Percentiles rank a stretch among this genome's conserved stretches.
These are phyloP conservation scores for Ganoderma lucidum DNA, from an alignment of 1,284 basidiomycete species.

Conservation along the genomic window DNA sequence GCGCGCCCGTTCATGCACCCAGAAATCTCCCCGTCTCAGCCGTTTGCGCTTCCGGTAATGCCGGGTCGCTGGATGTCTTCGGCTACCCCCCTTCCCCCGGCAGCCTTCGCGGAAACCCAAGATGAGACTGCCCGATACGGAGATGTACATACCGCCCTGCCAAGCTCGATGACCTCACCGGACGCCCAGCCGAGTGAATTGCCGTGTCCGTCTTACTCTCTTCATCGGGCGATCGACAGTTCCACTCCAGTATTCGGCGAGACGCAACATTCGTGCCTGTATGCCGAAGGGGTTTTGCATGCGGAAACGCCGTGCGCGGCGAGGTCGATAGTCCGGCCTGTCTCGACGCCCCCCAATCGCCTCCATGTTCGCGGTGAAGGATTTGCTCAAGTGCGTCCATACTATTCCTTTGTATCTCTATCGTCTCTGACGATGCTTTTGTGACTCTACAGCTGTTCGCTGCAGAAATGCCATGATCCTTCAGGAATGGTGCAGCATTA, in stretches of 20 bases:
- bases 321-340: conserved; percentile 29
- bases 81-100: background rate
- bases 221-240: conserved; percentile 29
- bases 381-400: conserved; percentile 26
- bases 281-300: conserved; percentile 9
- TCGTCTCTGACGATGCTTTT: background rate
- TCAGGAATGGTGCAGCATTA: background rate
- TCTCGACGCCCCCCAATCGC: conserved; percentile 35
- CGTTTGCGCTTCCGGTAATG: conserved; percentile 22
- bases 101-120: conserved; percentile 7
- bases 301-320: conserved; percentile 16
- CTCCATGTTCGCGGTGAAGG: conserved; percentile 18
- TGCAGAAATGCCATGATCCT: conserved; percentile 35
- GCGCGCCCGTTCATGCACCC: conserved; percentile 27
- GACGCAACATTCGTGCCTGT: conserved; percentile 9
- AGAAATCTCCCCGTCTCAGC: conserved; percentile 22
- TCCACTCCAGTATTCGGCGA: conserved; percentile 22
- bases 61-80: conserved; percentile 9
- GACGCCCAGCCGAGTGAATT: conserved; percentile 8
- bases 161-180: conserved; percentile 15
- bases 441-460: conserved; percentile 31
- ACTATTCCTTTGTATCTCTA: background rate
- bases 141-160: conserved; percentile 8
- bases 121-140: conserved; percentile 6
- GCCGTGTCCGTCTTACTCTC: conserved; percentile 23